Evolutionary conservation across 176 grass and related monocot species (phyloP).

Genomic region (Avena insularis): DNA sequence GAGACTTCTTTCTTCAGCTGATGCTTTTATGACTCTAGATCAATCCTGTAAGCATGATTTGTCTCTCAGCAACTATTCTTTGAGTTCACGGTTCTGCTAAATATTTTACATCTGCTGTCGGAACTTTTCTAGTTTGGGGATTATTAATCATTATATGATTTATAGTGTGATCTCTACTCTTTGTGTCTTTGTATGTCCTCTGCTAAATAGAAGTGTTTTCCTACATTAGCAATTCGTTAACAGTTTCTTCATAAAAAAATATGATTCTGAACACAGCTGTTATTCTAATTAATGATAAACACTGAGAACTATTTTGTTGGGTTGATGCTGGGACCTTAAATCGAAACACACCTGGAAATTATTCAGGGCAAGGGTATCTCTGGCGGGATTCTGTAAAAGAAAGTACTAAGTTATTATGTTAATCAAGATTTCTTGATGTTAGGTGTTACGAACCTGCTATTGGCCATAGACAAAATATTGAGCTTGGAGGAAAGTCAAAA

Average conservation of each 20-base stretch:
- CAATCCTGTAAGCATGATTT: conserved; percentile 63
- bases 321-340: neutral
- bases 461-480: conserved; percentile 70
- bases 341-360: neutral
- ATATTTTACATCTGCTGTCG: conserved; percentile 2
- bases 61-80: conserved; percentile 31
- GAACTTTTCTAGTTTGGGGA: neutral
- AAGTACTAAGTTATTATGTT: conserved; percentile 4
- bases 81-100: conserved; percentile 6
- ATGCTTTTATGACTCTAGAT: conserved; percentile 59
- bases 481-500: conserved; percentile 57
- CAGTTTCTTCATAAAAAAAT: neutral
- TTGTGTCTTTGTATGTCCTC: neutral
- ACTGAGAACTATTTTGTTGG: neutral
- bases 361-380: conserved; percentile 3
- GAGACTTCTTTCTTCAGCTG: conserved; percentile 81
- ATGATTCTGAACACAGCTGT: neutral
- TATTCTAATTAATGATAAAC: conserved; percentile 1
- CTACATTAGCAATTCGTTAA: neutral
- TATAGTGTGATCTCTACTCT: neutral
- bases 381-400: neutral
- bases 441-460: conserved; percentile 71
- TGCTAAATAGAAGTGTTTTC: neutral
- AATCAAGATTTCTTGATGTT: conserved; percentile 36
- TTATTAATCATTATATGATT: neutral